These are phyloP conservation scores for Pichia pseudocactophila DNA, from an alignment of 805 yeast species.

Conservation along the genomic window DNA sequence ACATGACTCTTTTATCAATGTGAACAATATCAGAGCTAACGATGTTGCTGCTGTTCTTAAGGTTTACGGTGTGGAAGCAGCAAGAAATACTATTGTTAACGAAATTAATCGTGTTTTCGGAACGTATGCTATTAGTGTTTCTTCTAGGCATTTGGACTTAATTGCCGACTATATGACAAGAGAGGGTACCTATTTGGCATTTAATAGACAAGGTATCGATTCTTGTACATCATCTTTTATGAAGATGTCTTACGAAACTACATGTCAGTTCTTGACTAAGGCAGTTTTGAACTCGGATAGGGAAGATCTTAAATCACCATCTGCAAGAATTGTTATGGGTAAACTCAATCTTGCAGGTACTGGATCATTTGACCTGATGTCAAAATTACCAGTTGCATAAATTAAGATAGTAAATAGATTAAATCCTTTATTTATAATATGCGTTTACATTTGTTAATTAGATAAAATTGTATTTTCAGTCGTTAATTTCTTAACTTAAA, in stretches of 20 bases:
- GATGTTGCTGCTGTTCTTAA: slow-evolving; percentile 84
- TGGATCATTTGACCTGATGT: slow-evolving; percentile 81
- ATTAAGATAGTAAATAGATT: too few relatives aligned
- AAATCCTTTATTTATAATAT: too few relatives aligned
- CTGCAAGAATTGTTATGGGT: slow-evolving; percentile 90
- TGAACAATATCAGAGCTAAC: slow-evolving; percentile 82
- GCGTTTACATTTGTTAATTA: background rate
- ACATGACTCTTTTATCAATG: slow-evolving; percentile 85
- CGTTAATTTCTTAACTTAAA: too few relatives aligned
- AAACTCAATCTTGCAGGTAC: slow-evolving; percentile 89
- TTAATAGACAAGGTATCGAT: slow-evolving; percentile 97
- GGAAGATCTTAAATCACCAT: slow-evolving; percentile 84
- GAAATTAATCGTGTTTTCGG: slow-evolving; percentile 95
- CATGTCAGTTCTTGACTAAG: slow-evolving; percentile 93
- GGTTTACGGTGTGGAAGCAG: slow-evolving; percentile 98
- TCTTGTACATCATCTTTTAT: slow-evolving; percentile 89
- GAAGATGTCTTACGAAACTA: slow-evolving; percentile 99
- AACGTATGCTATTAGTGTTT: slow-evolving; percentile 90
- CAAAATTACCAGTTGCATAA: slow-evolving; percentile 33
- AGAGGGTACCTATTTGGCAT: slow-evolving; percentile 93
- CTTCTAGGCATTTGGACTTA: slow-evolving; percentile 88
- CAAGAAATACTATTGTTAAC: slow-evolving; percentile 91
- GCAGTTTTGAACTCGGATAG: slow-evolving; percentile 89
- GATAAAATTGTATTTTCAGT: background rate
- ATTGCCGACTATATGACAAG: slow-evolving; percentile 99